Percentiles rank a stretch among this genome's conserved stretches.
These are phyloP conservation scores for Arachis hypogaea DNA, from an alignment of 306 rosid genomes.

Conservation along the genomic window DNA sequence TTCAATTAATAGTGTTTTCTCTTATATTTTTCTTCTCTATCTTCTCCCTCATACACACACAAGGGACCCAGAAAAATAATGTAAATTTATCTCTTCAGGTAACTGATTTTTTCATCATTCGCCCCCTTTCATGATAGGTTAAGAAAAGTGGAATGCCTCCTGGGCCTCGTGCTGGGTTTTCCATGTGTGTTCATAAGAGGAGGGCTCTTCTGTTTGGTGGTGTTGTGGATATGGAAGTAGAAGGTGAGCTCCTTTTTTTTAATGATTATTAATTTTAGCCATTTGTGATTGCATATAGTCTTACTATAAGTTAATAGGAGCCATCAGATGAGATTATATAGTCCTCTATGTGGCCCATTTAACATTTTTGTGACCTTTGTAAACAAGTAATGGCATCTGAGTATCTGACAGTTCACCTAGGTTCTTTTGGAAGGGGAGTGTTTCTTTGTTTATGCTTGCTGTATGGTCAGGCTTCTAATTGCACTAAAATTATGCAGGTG, in stretches of 20 bases:
- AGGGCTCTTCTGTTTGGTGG: conserved; percentile 93
- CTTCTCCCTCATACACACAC: not conserved
- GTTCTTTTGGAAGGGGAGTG: conserved; percentile 3
- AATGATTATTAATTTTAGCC: conserved; percentile 19
- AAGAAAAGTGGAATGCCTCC: conserved; percentile 99
- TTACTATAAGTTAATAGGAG: conserved; percentile 11
- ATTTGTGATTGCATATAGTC: not conserved
- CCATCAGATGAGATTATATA: conserved; percentile 2
- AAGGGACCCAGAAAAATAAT: conserved; percentile 1
- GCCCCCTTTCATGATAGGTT: conserved; percentile 58
- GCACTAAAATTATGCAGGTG: conserved; percentile 62
- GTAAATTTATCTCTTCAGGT: conserved; percentile 4
- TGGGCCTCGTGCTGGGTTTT: conserved; percentile 97
- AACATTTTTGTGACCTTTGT: not conserved
- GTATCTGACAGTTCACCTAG: conserved; percentile 12
- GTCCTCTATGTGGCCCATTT: conserved; percentile 4
- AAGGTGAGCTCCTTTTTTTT: conserved; percentile 57
- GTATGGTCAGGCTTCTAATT: conserved; percentile 32
- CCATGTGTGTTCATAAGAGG: conserved; percentile 94
- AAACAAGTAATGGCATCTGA: conserved; percentile 20
- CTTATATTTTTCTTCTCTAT: conserved; percentile 20
- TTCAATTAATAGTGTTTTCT: conserved; percentile 8
- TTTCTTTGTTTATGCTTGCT: conserved; percentile 31
- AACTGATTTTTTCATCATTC: conserved; percentile 31
- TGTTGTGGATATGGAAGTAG: conserved; percentile 95